Conservation (phyloP, 768 basidiomycete species). For the Suillus placidus region DNA sequence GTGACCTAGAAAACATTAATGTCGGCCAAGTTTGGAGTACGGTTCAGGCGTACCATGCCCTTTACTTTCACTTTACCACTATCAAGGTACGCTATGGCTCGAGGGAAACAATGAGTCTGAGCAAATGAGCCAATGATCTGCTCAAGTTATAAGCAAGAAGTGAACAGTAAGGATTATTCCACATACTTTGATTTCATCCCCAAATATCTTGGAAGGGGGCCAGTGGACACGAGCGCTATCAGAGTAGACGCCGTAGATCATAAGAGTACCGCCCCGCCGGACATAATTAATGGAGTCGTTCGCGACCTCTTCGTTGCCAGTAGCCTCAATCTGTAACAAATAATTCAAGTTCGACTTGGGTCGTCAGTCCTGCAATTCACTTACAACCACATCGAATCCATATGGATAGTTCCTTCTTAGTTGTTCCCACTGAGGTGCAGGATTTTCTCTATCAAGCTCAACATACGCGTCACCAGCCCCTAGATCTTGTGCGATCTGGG, state of each 20-base stretch:
- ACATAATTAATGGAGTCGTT: conserved; percentile 48
- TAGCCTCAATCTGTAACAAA: conserved; percentile 38
- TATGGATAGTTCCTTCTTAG: conserved; percentile 44
- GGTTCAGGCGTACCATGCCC: conserved; percentile 45
- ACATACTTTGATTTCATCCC: conserved; percentile 51
- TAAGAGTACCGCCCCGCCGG: conserved; percentile 44
- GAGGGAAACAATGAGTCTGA: conserved; percentile 61
- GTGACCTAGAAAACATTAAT: conserved; percentile 43
- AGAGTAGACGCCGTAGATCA: conserved; percentile 61
- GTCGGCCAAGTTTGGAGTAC: background rate
- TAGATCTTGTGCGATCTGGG: conserved; percentile 43
- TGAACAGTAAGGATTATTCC: no score
- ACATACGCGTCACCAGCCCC: conserved; percentile 43
- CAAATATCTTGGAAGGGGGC: conserved; percentile 58
- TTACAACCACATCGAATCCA: conserved; percentile 47
- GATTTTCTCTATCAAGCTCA: conserved; percentile 41
- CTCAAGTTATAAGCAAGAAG: background rate
- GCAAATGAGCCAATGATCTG: conserved; percentile 61
- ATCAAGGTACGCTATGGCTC: conserved; percentile 59
- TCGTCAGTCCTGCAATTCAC: conserved; percentile 4
- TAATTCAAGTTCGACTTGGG: background rate
- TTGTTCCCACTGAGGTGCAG: conserved; percentile 42
- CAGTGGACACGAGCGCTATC: conserved; percentile 54
- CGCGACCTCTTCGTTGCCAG: conserved; percentile 44
- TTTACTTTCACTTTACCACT: conserved; percentile 52